Evolutionary conservation across 345 rosid genomes (phyloP).

Genomic region (Raphanus sativus): DNA sequence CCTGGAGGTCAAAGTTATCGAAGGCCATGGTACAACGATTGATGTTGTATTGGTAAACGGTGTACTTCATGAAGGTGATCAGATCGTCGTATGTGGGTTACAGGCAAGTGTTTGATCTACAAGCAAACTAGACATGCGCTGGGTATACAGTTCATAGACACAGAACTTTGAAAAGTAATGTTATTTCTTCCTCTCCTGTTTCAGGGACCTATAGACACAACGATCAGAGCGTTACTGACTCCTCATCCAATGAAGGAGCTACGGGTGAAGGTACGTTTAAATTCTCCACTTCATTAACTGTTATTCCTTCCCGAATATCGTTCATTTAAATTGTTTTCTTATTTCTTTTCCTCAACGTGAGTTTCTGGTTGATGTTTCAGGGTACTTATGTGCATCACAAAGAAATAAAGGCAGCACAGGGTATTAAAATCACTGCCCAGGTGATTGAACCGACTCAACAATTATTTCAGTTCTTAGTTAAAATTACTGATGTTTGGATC

Average conservation of each 20-base stretch:
- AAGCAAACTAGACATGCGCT: slow-evolving; percentile 8
- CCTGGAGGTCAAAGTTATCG: slow-evolving; percentile 91
- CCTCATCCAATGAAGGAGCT: slow-evolving; percentile 99
- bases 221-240: slow-evolving; percentile 80
- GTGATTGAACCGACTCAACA: slow-evolving; percentile 34
- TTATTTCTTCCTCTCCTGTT: slow-evolving; percentile 27
- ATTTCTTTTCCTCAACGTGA: not conserved
- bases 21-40: slow-evolving; percentile 93
- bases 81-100: slow-evolving; percentile 90
- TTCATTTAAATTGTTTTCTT: not conserved
- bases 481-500: not conserved
- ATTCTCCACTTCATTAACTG: slow-evolving; percentile 4
- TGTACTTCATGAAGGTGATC: slow-evolving; percentile 90
- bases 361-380: slow-evolving; percentile 48
- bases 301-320: not conserved
- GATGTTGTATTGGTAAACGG: slow-evolving; percentile 95
- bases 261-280: slow-evolving; percentile 68
- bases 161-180: slow-evolving; percentile 1
- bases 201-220: slow-evolving; percentile 89
- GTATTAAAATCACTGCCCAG: slow-evolving; percentile 93
- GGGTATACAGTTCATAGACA: not conserved
- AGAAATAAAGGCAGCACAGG: slow-evolving; percentile 92
- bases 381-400: slow-evolving; percentile 84
- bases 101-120: slow-evolving; percentile 55
- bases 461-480: not conserved